These are phyloP conservation scores for Bjerkandera adusta DNA, from an alignment of 1,284 basidiomycete genomes.

Conservation along the genomic window DNA sequence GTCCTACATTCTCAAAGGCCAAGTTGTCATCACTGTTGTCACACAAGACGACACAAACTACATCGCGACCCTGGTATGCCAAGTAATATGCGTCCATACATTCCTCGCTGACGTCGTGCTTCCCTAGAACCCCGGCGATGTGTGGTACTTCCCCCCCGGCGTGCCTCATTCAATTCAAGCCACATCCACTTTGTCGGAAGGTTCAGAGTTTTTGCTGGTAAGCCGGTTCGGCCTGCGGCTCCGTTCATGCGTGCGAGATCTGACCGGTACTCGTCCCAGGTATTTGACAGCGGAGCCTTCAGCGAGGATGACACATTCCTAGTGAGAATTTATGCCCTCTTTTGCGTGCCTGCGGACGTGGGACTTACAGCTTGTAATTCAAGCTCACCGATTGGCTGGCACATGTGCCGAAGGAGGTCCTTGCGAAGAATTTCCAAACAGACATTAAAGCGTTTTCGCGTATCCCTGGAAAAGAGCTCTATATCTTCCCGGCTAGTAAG, in stretches of 20 bases:
- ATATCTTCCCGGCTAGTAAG: conserved; percentile 64
- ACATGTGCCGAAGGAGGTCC: conserved; percentile 56
- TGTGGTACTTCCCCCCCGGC: conserved; percentile 68
- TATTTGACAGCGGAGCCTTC: conserved; percentile 62
- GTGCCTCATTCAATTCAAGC: conserved; percentile 54
- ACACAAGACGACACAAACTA: conserved; percentile 59
- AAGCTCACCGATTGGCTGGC: conserved; percentile 61
- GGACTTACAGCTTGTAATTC: not conserved
- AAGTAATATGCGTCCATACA: not conserved
- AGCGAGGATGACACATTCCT: conserved; percentile 66
- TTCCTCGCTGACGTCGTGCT: not conserved
- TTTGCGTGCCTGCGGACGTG: not conserved
- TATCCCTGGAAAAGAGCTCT: conserved; percentile 58
- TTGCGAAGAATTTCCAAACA: conserved; percentile 66
- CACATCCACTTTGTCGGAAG: conserved; percentile 48
- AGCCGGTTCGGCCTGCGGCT: conserved; percentile 18
- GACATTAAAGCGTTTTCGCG: conserved; percentile 48
- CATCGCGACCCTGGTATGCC: conserved; percentile 40
- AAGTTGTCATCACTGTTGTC: conserved; percentile 56
- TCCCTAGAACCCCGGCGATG: conserved; percentile 30
- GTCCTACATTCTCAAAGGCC: conserved; percentile 62
- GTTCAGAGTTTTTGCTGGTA: conserved; percentile 68
- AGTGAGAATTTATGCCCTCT: conserved; percentile 27
- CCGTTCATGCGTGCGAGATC: not conserved
- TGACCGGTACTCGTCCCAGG: conserved; percentile 32